Base-by-base conservation (phyloP, 2,329 filamentous ascomycete genomes). In the Arthrinium puccinioides region DNA sequence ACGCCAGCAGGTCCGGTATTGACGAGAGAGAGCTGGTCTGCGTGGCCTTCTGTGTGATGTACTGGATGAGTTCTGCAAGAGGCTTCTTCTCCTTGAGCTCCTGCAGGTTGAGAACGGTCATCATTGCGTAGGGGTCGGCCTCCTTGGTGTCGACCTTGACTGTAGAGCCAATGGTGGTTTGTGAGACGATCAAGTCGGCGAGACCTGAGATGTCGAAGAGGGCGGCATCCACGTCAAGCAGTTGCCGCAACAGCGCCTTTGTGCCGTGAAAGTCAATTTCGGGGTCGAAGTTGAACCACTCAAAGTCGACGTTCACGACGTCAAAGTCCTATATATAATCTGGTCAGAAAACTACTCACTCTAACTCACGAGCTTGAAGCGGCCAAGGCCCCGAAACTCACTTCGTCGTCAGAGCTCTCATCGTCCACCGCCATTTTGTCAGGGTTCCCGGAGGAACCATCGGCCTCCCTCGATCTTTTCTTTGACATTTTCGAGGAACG, bases 71-170 rank as follows among this genome's bases (percentile, higher is more conserved):
- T 42, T 82, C 72, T 46, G 79, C 74, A 44, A 96, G 73, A 18
- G 81, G 76, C 49, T 79, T 74, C 56, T 85, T 86, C 38, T 84
- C 76, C 62, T 80, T 74, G 62, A 94, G 88, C 54, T 86, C 80
- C 38, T 79, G 72, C 32, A 92, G 66, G 57, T 95, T 96, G 41
- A 98, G 65, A 7, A 87, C 84, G 0, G 89, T 95, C 44, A 97
- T 69, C 61, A 98, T 86, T 9, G 90, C 89, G 62, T 92, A 97
- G 3, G 92, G 84, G 55, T 97, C 92, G 31, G 79, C 86, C 53
- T 89, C 87, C 55, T 92, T 88, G 52, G 89, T 88, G 51, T 97
- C 90, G n/a, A 92, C 86, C 64, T 98, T 98, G 49, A 97, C 87
- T 0, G 90, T 96, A 9, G 88, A 95, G 38, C 92, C 92, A 31